These are phyloP conservation scores for Mycena capillaripes DNA, from an alignment of 768 basidiomycete species.

Conservation along the genomic window DNA sequence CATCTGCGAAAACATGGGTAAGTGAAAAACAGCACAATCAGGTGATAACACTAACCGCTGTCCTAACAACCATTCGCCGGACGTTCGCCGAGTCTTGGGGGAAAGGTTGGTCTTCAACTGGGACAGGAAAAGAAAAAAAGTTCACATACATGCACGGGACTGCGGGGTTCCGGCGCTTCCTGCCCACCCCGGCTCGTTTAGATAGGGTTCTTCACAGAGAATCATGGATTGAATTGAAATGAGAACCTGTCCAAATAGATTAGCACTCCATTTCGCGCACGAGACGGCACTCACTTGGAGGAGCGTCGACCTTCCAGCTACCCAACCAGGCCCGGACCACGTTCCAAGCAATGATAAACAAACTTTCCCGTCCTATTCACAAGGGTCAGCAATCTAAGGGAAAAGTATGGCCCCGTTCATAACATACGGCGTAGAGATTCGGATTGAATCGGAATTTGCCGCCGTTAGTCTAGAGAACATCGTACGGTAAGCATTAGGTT, in stretches of 20 bases:
- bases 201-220: conserved; percentile 92
- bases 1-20: conserved; percentile 66
- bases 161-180: conserved; percentile 77
- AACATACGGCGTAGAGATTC: conserved; percentile 88
- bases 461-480: conserved; percentile 88
- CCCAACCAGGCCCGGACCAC: conserved; percentile 95
- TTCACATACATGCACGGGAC: conserved; percentile 80
- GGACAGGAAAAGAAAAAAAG: not conserved
- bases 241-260: conserved; percentile 78
- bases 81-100: conserved; percentile 94
- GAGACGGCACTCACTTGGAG: conserved; percentile 70
- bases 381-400: conserved; percentile 19
- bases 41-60: conserved; percentile 69
- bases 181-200: conserved; percentile 95
- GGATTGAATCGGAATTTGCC: conserved; percentile 95
- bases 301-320: conserved; percentile 89
- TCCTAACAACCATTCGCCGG: conserved; percentile 91
- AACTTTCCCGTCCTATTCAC: conserved; percentile 88
- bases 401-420: conserved; percentile 1
- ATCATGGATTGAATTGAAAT: conserved; percentile 99
- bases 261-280: not conserved
- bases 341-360: conserved; percentile 93
- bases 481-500: conserved; percentile 1
- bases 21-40: not conserved
- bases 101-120: conserved; percentile 16